Evolutionary conservation across 2,329 filamentous ascomycete genomes (phyloP).

Genomic region (Penicillium sp.): DNA sequence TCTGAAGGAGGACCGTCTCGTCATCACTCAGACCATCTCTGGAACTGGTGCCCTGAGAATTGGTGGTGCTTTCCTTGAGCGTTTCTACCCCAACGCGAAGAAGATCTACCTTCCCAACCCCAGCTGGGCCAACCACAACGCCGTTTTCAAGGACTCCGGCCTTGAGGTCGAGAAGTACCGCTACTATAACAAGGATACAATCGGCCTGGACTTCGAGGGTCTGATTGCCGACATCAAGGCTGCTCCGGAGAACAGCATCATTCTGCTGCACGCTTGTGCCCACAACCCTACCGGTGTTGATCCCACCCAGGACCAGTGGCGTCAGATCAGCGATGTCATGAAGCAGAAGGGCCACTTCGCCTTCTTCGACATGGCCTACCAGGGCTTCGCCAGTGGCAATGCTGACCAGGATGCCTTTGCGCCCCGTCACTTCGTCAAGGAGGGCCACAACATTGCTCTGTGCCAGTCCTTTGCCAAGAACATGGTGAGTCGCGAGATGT

Average conservation of each 20-base stretch:
- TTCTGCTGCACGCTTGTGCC: slow-evolving; percentile 94
- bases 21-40: slow-evolving; percentile 96
- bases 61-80: slow-evolving; percentile 86
- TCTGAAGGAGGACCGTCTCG: slow-evolving; percentile 71
- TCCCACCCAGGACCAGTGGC: slow-evolving; percentile 88
- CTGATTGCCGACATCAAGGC: slow-evolving; percentile 86
- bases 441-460: slow-evolving; percentile 85
- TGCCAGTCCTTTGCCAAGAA: slow-evolving; percentile 98
- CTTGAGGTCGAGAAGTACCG: slow-evolving; percentile 91
- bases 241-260: slow-evolving; percentile 80
- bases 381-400: slow-evolving; percentile 92
- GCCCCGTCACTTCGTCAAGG: slow-evolving; percentile 84
- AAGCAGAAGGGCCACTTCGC: slow-evolving; percentile 85
- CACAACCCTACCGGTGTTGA: slow-evolving; percentile 98
- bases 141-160: slow-evolving; percentile 90
- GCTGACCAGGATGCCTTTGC: slow-evolving; percentile 92
- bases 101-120: slow-evolving; percentile 95
- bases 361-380: slow-evolving; percentile 99
- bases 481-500: slow-evolving; percentile 63
- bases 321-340: slow-evolving; percentile 80
- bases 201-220: slow-evolving; percentile 94
- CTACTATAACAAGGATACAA: slow-evolving; percentile 99
- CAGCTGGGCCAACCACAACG: slow-evolving; percentile 97
- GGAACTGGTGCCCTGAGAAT: slow-evolving; percentile 95
- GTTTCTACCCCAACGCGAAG: slow-evolving; percentile 88